Evolutionary conservation across 1,284 basidiomycete species (phyloP).

Genomic region (Volvariella volvacea): DNA sequence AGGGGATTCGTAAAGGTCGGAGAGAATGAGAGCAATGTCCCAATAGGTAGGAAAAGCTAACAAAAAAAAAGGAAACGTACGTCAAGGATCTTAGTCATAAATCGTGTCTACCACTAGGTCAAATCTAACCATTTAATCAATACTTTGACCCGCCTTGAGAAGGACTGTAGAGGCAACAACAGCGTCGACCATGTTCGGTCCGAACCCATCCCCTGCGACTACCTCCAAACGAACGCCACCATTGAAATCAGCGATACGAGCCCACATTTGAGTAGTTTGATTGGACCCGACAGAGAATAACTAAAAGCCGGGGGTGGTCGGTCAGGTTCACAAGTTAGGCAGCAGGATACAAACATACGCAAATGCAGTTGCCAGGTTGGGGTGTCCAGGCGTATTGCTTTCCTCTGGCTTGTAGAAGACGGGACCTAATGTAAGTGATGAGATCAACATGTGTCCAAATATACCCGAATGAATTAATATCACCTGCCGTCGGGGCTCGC

Average conservation of each 20-base stretch:
- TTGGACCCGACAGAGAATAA: slow-evolving; percentile 9
- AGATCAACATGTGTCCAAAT: background rate
- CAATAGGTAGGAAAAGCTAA: no score
- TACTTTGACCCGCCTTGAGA: slow-evolving; percentile 12
- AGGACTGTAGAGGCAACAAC: slow-evolving; percentile 14
- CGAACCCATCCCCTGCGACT: slow-evolving; percentile 13
- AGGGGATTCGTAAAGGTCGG: no score
- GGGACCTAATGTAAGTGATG: background rate
- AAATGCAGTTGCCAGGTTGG: background rate
- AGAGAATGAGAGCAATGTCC: no score
- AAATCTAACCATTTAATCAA: no score
- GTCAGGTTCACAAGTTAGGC: background rate
- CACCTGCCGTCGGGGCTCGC: background rate
- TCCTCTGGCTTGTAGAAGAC: background rate
- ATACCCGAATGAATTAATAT: background rate
- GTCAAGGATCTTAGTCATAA: no score
- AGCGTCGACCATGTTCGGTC: slow-evolving; percentile 13
- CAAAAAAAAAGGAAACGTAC: no score
- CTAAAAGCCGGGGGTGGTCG: background rate
- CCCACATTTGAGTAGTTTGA: slow-evolving; percentile 8
- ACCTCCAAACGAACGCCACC: slow-evolving; percentile 12
- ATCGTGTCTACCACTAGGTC: no score
- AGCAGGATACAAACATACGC: slow-evolving; percentile 1
- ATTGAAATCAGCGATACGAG: slow-evolving; percentile 11
- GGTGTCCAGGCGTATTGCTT: slow-evolving; percentile 6